Evolutionary conservation across 306 rosid species (phyloP), one percentile per base, ranked within the genome.

Genomic region (Inga leiocalycina): DNA sequence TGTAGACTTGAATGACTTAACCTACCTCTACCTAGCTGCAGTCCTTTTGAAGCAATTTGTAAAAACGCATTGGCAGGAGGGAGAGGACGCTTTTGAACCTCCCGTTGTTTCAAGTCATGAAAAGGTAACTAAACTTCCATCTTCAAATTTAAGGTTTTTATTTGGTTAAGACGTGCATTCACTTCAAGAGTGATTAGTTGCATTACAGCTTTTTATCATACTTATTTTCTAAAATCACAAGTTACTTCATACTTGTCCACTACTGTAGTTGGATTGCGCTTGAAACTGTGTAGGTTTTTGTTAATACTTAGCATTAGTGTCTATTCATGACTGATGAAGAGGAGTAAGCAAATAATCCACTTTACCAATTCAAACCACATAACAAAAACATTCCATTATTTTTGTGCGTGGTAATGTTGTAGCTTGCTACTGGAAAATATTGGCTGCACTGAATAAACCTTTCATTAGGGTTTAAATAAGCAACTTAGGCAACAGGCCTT

Each of bases 41-140:
- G 98, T 96, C 83, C 98, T 96, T 87, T 91, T 96, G 34, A 96
- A 93, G 89, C 98, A 93, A 85, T 92, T 92, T 48, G 91, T 96
- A 71, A 93, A 92, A 82, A 96, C 88, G 89, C 99, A 92, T 84
- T 96, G 99, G 99, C 91, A 91, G 80, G 97, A 93, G 88, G 93
- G 80, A 59, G 99, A 93, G 32, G 98, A 93, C 52, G 79, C 90
- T 72, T 96, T 93, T 84, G 99, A 96, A 83, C 94, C 91, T 82
- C 97, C 99, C 74, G 88, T 85, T 74, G 93, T 93, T 87, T 90
- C 97, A 37, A 76, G 27, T 22, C 92, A 93, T 39, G 99, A 96
- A 75, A 96, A 91, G 98, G 99, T 93, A 84, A 57, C 77, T 56
- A 48, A 22, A 15, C 44, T 44, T 37, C 41, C 75, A 76, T 54